These are phyloP conservation scores for Fragilaria crotonensis DNA, from an alignment of 108 stramenopile genomes.

Conservation along the genomic window DNA sequence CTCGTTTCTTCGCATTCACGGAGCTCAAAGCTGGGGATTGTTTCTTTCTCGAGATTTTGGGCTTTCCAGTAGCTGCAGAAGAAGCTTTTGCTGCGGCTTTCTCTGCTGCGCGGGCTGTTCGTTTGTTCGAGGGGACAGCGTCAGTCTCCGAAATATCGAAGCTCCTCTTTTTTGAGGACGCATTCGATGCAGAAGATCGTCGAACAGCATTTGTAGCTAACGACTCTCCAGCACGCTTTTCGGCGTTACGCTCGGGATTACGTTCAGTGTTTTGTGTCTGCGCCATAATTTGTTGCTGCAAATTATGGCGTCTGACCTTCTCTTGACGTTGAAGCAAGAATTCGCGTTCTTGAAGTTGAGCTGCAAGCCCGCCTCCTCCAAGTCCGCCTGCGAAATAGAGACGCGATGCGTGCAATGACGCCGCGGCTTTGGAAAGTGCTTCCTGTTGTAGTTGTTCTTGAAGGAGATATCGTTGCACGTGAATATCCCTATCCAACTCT, in stretches of 20 bases:
- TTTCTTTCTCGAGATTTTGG: neutral
- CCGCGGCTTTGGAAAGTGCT: constrained; percentile 12
- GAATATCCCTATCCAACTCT: constrained; percentile 36
- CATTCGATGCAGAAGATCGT: too few relatives aligned
- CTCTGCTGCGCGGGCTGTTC: too few relatives aligned
- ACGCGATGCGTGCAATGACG: too few relatives aligned
- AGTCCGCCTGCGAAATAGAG: constrained; percentile 17
- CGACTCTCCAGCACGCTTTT: neutral
- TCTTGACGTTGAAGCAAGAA: constrained; percentile 28
- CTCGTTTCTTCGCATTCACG: neutral
- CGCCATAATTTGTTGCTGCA: constrained; percentile 11
- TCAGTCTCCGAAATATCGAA: too few relatives aligned
- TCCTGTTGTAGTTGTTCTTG: constrained; percentile 48
- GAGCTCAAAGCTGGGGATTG: neutral
- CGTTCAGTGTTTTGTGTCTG: constrained; percentile 4
- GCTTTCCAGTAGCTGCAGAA: neutral
- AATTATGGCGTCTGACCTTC: constrained; percentile 20
- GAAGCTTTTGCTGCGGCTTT: neutral
- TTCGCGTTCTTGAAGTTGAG: constrained; percentile 29
- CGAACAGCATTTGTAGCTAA: too few relatives aligned
- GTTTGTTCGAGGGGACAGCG: too few relatives aligned
- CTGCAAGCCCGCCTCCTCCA: constrained; percentile 26
- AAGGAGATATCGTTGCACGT: constrained; percentile 31
- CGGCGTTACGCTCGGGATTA: neutral
- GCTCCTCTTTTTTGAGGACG: too few relatives aligned